These are phyloP conservation scores for Picea mariana DNA, from an alignment of 83 land plant genomes.

Conservation along the genomic window DNA sequence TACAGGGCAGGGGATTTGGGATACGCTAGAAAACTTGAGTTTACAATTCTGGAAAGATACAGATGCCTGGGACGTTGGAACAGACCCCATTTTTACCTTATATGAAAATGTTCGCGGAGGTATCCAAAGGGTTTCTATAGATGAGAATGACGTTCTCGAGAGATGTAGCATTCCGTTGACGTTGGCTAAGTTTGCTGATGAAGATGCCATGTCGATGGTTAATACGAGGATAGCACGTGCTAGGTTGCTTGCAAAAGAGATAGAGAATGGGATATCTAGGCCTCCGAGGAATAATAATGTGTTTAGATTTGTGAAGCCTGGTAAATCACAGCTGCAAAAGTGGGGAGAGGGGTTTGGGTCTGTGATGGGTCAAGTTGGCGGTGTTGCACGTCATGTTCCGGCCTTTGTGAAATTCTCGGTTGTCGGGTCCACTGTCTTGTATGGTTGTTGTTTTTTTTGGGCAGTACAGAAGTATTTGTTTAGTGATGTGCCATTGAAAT, in stretches of 20 bases:
- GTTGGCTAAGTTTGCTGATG: background rate
- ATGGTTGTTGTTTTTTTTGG: slow-evolving; percentile 37
- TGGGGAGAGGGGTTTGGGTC: slow-evolving; percentile 18
- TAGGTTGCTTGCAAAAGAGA: slow-evolving; percentile 47
- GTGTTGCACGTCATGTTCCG: background rate
- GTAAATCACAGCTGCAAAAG: background rate
- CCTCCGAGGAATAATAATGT: slow-evolving; percentile 48
- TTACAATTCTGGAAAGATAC: slow-evolving; percentile 41
- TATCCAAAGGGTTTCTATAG: slow-evolving; percentile 38
- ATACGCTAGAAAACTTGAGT: slow-evolving; percentile 42
- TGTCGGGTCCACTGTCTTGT: slow-evolving; percentile 31
- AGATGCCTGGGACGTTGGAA: slow-evolving; percentile 61
- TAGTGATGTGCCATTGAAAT: background rate
- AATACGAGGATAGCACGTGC: slow-evolving; percentile 32
- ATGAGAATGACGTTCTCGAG: slow-evolving; percentile 58
- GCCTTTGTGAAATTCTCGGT: slow-evolving; percentile 19
- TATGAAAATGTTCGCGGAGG: slow-evolving; percentile 39
- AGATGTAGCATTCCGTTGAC: slow-evolving; percentile 22
- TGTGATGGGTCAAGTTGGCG: slow-evolving; percentile 10
- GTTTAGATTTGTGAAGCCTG: slow-evolving; percentile 35
- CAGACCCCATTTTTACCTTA: slow-evolving; percentile 55
- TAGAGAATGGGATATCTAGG: slow-evolving; percentile 41
- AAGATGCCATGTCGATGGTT: slow-evolving; percentile 22
- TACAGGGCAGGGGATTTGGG: slow-evolving; percentile 21
- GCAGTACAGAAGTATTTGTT: slow-evolving; percentile 21